Evolutionary conservation across 2,329 filamentous ascomycete genomes (phyloP).

Genomic region (Cercospora canescens): DNA sequence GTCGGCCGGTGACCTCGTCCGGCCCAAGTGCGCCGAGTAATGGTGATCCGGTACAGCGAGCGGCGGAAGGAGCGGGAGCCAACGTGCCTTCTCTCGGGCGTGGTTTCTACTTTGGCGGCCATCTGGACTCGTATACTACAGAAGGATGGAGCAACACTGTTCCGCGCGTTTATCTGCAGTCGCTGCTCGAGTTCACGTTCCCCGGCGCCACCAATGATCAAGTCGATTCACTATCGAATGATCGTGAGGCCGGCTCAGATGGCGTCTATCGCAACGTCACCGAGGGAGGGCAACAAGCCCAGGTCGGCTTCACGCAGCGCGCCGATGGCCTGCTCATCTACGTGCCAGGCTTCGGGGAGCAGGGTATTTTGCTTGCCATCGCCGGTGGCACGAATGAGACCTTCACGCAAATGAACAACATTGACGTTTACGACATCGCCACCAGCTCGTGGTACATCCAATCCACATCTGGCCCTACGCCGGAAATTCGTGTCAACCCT

Average conservation of each 20-base stretch:
- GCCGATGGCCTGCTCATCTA: conserved; percentile 74
- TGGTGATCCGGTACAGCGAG: conserved; percentile 61
- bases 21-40: conserved; percentile 63
- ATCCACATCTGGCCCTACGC: conserved; percentile 60
- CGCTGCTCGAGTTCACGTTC: conserved; percentile 73
- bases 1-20: conserved; percentile 60
- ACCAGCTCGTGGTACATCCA: conserved; percentile 73
- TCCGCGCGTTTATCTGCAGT: conserved; percentile 68
- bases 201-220: conserved; percentile 67
- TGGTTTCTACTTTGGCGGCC: conserved; percentile 78
- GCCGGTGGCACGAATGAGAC: conserved; percentile 70
- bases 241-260: conserved; percentile 58
- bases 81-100: conserved; percentile 68
- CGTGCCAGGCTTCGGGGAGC: conserved; percentile 71
- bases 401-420: conserved; percentile 64
- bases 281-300: conserved; percentile 65
- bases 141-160: conserved; percentile 68
- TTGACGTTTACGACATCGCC: conserved; percentile 80
- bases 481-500: conserved; percentile 61
- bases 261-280: conserved; percentile 75
- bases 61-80: conserved; percentile 72
- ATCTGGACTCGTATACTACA: conserved; percentile 65
- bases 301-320: conserved; percentile 67
- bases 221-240: conserved; percentile 56
- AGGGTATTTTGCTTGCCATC: conserved; percentile 75